Conservation (phyloP, 257 asterid genomes). For the Echium plantagineum region DNA sequence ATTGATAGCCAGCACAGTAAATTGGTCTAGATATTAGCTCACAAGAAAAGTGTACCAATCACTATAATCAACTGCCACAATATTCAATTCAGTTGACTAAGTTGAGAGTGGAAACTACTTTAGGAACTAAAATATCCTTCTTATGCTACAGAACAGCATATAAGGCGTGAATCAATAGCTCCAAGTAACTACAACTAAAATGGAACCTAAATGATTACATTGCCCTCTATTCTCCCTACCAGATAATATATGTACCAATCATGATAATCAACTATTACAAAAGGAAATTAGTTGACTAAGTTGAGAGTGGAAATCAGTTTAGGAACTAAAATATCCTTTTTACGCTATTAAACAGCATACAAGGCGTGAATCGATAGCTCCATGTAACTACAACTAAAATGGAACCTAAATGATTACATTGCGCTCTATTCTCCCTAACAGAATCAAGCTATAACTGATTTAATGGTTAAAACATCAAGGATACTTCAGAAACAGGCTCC, state of each 20-base stretch:
- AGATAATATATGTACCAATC: conserved; percentile 15
- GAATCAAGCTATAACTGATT: neutral
- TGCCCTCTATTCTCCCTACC: no score
- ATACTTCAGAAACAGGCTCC: no score
- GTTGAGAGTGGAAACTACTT: conserved; percentile 11
- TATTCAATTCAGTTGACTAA: conserved; percentile 14
- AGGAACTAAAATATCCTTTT: conserved; percentile 5
- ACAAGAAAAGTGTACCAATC: conserved; percentile 8
- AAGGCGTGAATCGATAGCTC: conserved; percentile 1
- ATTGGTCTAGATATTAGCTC: no score
- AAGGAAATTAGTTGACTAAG: conserved; percentile 15
- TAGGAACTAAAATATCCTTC: conserved; percentile 6
- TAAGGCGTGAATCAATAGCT: neutral
- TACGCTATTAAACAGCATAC: neutral
- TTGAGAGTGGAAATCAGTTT: conserved; percentile 9
- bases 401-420: neutral
- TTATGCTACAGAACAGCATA: neutral
- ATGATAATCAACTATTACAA: conserved; percentile 20
- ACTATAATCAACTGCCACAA: conserved; percentile 20
- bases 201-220: no score
- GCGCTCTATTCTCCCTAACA: neutral
- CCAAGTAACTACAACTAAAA: no score
- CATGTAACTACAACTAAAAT: neutral
- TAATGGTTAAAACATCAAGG: no score
- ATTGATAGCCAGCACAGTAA: no score